Conservation (phyloP, 2,329 filamentous ascomycete genomes). For the Cryoendolithus antarcticus region DNA sequence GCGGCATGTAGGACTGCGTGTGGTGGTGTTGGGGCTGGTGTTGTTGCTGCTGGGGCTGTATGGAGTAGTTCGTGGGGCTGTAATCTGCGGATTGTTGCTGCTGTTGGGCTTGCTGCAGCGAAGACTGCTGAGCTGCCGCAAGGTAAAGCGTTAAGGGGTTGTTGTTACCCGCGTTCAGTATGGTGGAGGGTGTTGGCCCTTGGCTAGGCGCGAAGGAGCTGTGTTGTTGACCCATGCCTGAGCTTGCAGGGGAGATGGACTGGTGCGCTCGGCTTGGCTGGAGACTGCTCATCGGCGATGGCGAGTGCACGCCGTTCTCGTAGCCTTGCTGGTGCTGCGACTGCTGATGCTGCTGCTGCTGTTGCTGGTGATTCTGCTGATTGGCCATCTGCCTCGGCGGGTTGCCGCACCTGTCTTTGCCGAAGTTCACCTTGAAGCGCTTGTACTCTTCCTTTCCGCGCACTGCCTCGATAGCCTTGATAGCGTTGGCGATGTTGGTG, state of each 20-base stretch:
- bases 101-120: constrained; percentile 57
- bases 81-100: constrained; percentile 37
- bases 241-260: constrained; percentile 49
- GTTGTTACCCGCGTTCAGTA: constrained; percentile 66
- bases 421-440: constrained; percentile 99
- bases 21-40: constrained; percentile 31
- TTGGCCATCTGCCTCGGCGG: constrained; percentile 73
- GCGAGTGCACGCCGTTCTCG: constrained; percentile 43
- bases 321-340: constrained; percentile 43
- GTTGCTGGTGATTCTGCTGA: constrained; percentile 32
- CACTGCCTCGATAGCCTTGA: constrained; percentile 96
- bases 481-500: constrained; percentile 98
- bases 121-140: constrained; percentile 19
- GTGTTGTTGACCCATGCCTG: constrained; percentile 38
- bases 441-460: constrained; percentile 92
- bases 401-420: constrained; percentile 96
- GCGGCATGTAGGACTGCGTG: constrained; percentile 11
- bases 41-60: constrained; percentile 46
- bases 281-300: constrained; percentile 46
- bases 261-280: constrained; percentile 43
- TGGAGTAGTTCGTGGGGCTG: constrained; percentile 25
- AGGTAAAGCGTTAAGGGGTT: constrained; percentile 92
- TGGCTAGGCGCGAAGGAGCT: constrained; percentile 48
- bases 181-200: constrained; percentile 54
- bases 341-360: constrained; percentile 34